Conservation (phyloP, 2,329 filamentous ascomycete genomes). For the Beauveria asiatica region DNA sequence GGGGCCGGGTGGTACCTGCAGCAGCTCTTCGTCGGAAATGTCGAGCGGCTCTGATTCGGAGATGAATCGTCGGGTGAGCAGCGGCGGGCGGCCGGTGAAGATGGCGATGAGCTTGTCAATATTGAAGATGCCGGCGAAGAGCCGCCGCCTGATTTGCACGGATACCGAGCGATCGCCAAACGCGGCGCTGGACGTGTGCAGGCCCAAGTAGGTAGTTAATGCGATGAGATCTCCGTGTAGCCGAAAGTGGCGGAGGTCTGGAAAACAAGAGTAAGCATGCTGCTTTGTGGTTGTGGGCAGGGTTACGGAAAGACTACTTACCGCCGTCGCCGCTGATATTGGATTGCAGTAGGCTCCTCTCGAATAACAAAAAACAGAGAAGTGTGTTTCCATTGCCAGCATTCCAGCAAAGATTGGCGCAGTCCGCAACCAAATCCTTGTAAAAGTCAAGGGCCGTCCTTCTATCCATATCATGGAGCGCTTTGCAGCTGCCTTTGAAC, state of each 20-base stretch:
- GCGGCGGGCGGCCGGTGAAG: slow-evolving; percentile 34
- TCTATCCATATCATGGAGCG: slow-evolving; percentile 5
- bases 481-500: not conserved
- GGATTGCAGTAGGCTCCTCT: slow-evolving; percentile 24
- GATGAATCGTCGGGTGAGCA: slow-evolving; percentile 27
- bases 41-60: slow-evolving; percentile 33
- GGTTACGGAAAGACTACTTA: slow-evolving; percentile 14
- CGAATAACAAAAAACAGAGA: slow-evolving; percentile 24
- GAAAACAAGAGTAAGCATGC: not conserved
- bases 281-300: not conserved
- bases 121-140: slow-evolving; percentile 25
- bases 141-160: slow-evolving; percentile 14
- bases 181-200: slow-evolving; percentile 7
- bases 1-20: slow-evolving; percentile 21
- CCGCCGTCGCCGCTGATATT: slow-evolving; percentile 27
- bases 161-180: slow-evolving; percentile 6
- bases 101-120: slow-evolving; percentile 30
- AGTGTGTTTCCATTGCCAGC: slow-evolving; percentile 20
- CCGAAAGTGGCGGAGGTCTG: slow-evolving; percentile 11
- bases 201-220: slow-evolving; percentile 12
- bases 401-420: slow-evolving; percentile 22
- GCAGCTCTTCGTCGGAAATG: slow-evolving; percentile 27
- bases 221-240: slow-evolving; percentile 11
- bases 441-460: slow-evolving; percentile 14
- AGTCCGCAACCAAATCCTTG: slow-evolving; percentile 12